Evolutionary conservation across 495 filamentous ascomycete species (phyloP).

Genomic region (Symbiotaphrina buchneri): DNA sequence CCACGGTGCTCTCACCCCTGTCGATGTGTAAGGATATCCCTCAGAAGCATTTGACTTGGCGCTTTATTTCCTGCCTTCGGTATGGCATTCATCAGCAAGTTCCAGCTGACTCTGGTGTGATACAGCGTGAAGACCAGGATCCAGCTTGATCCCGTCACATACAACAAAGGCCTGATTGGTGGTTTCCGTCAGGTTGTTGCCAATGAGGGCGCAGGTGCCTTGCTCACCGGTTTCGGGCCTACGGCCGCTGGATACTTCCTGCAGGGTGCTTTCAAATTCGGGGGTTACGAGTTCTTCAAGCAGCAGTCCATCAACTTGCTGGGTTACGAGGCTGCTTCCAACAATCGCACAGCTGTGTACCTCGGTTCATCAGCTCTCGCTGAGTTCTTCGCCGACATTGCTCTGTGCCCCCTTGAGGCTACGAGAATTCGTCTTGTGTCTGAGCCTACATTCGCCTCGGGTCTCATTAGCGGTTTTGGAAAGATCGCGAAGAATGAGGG

Average conservation of each 20-base stretch:
- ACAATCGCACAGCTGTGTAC: slow-evolving; percentile 80
- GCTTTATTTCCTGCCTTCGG: too few relatives aligned
- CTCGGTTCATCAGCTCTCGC: slow-evolving; percentile 62
- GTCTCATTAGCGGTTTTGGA: slow-evolving; percentile 58
- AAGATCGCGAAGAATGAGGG: slow-evolving; percentile 77
- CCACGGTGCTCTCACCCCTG: slow-evolving; percentile 76
- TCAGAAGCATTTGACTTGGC: too few relatives aligned
- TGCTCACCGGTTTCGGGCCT: slow-evolving; percentile 71
- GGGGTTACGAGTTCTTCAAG: slow-evolving; percentile 93
- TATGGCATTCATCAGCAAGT: too few relatives aligned
- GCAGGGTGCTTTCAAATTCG: slow-evolving; percentile 88
- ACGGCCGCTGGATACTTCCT: slow-evolving; percentile 87
- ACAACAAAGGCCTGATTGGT: slow-evolving; percentile 77
- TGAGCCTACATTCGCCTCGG: slow-evolving; percentile 65
- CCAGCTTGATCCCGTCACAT: slow-evolving; percentile 75
- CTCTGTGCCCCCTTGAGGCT: slow-evolving; percentile 82
- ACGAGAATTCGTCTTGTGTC: slow-evolving; percentile 91
- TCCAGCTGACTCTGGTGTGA: too few relatives aligned
- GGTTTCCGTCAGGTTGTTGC: slow-evolving; percentile 67
- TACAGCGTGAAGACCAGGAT: slow-evolving; percentile 84
- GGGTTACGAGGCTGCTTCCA: slow-evolving; percentile 55
- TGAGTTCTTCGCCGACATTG: slow-evolving; percentile 89
- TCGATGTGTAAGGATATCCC: slow-evolving; percentile 77
- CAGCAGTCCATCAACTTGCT: slow-evolving; percentile 69
- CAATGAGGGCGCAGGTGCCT: slow-evolving; percentile 70